Base-by-base conservation (phyloP, 2,329 filamentous ascomycete species). In the Chrysoporthe deuterocubensis region DNA sequence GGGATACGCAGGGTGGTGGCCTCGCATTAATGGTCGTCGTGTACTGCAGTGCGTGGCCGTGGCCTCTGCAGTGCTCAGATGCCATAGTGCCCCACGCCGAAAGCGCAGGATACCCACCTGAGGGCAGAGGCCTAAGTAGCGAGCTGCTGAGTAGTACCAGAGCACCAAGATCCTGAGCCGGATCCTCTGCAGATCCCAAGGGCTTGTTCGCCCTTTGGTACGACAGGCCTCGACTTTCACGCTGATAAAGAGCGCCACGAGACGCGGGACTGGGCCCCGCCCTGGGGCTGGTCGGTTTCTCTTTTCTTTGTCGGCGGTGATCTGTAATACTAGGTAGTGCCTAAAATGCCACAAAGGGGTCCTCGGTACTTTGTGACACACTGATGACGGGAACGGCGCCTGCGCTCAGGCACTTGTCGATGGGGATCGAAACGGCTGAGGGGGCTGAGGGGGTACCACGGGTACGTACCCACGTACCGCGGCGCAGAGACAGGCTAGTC, bases 361-460 rank as follows among this genome's bases (percentile, higher is more conserved):
- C 18, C 54, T 16, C 7, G 32, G 14, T 16, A 26, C 26, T 26
- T 26, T 26, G 26, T 26, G 26, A 26, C 26, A 26, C 26, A 26
- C 26, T 26, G 26, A 26, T 26, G 26, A 34, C 13, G 11, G 26
- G 52, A 7, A 18, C 3, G 52, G 16, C 48, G 21, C 48, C 48
- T 16, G 40, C 34, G 54, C 54, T 57, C 54, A 40, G 54, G 32
- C 54, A 57, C 54, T 57, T 34, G 26, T 57, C 14, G 7, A 34
- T 13, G 18, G 54, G 54, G 11, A 57, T 57, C 32, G 54, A 57
- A 37, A 57, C 54, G 54, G 54, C 34, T n/a, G 54, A 40, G 40
- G 34, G 54, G 54, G 52, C 26, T 26, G 26, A 26, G 37, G 37
- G 37, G 37, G 37, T 40, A 9, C 9, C 9, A 26, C 26, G 26